Base-by-base conservation (phyloP, 2,329 filamentous ascomycete genomes). In the Pseudogymnoascus sp. region DNA sequence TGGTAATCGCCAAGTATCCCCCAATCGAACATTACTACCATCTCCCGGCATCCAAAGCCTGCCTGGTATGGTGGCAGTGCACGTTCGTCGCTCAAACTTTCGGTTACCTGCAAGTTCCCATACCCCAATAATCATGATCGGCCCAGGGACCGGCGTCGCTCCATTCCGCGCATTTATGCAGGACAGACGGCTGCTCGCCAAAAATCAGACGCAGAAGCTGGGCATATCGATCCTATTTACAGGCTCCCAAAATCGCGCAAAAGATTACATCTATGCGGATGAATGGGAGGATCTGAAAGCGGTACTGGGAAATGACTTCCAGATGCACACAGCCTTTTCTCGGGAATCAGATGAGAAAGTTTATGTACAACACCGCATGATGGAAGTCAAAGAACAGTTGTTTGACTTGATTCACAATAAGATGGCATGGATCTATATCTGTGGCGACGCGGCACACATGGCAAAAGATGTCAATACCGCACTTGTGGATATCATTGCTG, bases 81-180 rank as follows among this genome's bases (percentile, higher is more conserved):
- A 62, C 18, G n/a, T 63, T 31, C 53, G 62, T 6, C 36, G 8
- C 9, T 65, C 64, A 21, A 63, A 65, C 23, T 65, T 65, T 62
- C 25, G 49, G 6, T 42, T 65, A 21, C 63, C 63, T 11, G 31
- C 34, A 11, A 53, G 28, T 23, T 34, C 11, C 8, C 12, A 37
- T 28, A 25, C 18, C 5, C 68, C 69, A 2, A 37, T 71, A 18
- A 67, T 71, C 12, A 64, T 71, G 60, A 66, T 73, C 23, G 70
- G 68, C 36, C 68, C 70, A 21, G 70, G 71, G 8, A 72, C 70
- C 16, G 72, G 72, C 36, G 67, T 72, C 37, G 71, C 72, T 11
- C 72, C 71, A 12, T 70, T 72, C 37, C 67, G 70, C 37, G 70
- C 62, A 5, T 72, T 72, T 62, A 36, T 71, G 7, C 63, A 68